These are phyloP conservation scores for Syzygium jambos DNA, from an alignment of 345 rosid genomes.

Conservation along the genomic window DNA sequence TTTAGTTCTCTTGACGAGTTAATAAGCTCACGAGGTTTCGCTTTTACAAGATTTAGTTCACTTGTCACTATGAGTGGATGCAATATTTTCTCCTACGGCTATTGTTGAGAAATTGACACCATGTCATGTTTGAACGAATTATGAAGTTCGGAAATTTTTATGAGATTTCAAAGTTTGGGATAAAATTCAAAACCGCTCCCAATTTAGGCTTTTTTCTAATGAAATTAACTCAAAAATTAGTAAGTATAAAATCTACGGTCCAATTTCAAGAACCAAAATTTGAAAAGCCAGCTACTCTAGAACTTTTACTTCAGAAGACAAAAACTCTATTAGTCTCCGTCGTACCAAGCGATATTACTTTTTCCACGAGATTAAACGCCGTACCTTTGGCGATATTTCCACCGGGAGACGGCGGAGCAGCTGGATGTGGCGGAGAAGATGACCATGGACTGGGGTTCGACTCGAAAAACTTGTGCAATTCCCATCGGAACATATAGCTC, in stretches of 20 bases:
- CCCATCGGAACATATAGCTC: slow-evolving; percentile 43
- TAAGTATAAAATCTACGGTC: not conserved
- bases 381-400: not conserved
- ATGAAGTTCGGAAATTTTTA: not conserved
- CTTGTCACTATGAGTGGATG: no score
- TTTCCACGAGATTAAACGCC: not conserved
- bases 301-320: no score
- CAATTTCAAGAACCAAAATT: not conserved
- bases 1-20: no score
- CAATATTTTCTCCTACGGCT: no score
- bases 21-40: no score
- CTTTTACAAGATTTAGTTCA: no score
- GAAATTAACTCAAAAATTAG: not conserved
- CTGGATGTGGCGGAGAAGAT: not conserved
- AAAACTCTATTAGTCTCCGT: not conserved
- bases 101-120: no score
- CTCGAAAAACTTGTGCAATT: slow-evolving; percentile 28
- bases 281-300: not conserved
- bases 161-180: not conserved
- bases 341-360: not conserved
- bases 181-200: not conserved
- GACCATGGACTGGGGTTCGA: slow-evolving; percentile 5
- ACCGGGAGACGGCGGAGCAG: not conserved
- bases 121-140: no score
- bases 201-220: not conserved